These are phyloP conservation scores for Dichomitus squalens DNA, from an alignment of 1,284 basidiomycete species.

Conservation along the genomic window DNA sequence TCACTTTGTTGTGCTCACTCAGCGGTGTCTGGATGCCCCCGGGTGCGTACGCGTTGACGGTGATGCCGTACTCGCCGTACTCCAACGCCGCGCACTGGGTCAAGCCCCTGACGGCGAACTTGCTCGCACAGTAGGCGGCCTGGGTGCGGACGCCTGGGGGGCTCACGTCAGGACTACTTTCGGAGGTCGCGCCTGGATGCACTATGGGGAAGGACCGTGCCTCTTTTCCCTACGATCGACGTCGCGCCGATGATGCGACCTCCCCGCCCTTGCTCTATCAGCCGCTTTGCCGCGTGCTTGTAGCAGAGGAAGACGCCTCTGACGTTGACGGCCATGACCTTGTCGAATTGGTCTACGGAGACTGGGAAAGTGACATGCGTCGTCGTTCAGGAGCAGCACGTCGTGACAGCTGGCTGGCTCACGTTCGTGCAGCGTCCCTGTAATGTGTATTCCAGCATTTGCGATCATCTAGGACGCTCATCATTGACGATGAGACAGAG, in stretches of 20 bases:
- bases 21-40: conserved; percentile 24
- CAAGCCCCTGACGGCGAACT: conserved; percentile 28
- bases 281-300: conserved; percentile 38
- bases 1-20: conserved; percentile 3
- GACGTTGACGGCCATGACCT: conserved; percentile 33
- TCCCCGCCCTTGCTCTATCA: conserved; percentile 38
- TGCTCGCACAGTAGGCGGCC: conserved; percentile 23
- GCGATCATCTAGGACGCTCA: conserved; percentile 17
- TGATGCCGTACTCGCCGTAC: conserved; percentile 26
- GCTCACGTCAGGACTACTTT: no score
- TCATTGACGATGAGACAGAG: background rate
- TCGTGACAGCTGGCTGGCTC: background rate
- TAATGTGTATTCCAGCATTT: conserved; percentile 16
- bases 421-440: conserved; percentile 21
- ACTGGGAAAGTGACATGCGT: conserved; percentile 6
- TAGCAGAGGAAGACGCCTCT: conserved; percentile 38
- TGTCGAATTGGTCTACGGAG: conserved; percentile 28
- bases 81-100: conserved; percentile 28
- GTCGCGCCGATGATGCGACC: conserved; percentile 38
- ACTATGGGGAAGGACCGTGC: conserved; percentile 2
- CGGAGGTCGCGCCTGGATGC: no score
- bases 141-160: conserved; percentile 11
- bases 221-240: conserved; percentile 29
- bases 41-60: conserved; percentile 27
- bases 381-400: background rate